phyloP scores from a whole-genome alignment of 441 rosid species.

The Iberis amara region DNA sequence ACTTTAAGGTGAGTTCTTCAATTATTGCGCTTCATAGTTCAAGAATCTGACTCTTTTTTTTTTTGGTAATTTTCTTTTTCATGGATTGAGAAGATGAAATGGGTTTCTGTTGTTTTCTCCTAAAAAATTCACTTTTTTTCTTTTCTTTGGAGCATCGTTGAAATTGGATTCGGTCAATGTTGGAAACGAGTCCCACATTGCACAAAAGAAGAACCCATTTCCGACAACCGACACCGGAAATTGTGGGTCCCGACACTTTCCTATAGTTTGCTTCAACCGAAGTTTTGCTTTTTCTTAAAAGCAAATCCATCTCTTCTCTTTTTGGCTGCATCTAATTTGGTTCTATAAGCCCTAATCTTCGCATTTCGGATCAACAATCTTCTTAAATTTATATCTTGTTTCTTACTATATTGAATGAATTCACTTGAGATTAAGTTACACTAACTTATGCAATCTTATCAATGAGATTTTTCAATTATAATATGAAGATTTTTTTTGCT shows the following conservation, averaged over 20 bases:
- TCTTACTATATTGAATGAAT: too few relatives aligned
- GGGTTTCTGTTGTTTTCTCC: background rate
- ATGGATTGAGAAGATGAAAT: background rate
- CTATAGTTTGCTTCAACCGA: conserved; percentile 30
- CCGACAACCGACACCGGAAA: conserved; percentile 32
- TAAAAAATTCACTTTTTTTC: background rate
- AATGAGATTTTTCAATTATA: background rate
- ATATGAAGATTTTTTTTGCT: conserved; percentile 7
- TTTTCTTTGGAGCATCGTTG: background rate
- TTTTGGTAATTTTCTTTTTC: too few relatives aligned
- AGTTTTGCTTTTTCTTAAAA: conserved; percentile 42
- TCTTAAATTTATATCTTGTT: background rate
- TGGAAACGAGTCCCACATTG: conserved; percentile 10
- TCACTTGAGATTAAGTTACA: too few relatives aligned
- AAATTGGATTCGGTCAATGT: conserved; percentile 18
- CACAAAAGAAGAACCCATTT: conserved; percentile 21
- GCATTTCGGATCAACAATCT: conserved; percentile 7
- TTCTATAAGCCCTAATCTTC: background rate
- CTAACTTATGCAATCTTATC: too few relatives aligned
- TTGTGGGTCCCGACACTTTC: conserved; percentile 28
- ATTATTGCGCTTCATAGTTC: background rate
- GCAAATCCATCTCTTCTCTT: conserved; percentile 37
- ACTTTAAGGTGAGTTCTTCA: background rate
- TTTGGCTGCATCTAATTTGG: conserved; percentile 24
- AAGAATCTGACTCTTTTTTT: too few relatives aligned